Evolutionary conservation across 192 early-diverging fungal genomes (phyloP).

Genomic region (Entophlyctis luteolus): DNA sequence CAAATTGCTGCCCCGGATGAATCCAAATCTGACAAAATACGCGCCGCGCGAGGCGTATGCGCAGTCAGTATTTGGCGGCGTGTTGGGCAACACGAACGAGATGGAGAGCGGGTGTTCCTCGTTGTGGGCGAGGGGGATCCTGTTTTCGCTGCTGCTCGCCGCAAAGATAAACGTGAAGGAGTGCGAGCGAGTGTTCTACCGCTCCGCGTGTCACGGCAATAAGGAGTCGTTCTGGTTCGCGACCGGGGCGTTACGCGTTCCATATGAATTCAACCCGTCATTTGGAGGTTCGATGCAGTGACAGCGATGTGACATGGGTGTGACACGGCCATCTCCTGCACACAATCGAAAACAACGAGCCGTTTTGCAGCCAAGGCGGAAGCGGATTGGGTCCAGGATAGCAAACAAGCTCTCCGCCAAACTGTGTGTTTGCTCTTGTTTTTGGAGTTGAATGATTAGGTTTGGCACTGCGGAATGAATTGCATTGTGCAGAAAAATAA

Average conservation of each 20-base stretch:
- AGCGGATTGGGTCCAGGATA: too few relatives aligned
- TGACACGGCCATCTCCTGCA: conserved; percentile 31
- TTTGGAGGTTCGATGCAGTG: conserved; percentile 49
- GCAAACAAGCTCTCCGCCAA: too few relatives aligned
- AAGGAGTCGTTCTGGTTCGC: conserved; percentile 42
- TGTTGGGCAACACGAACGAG: neutral
- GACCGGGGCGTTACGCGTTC: conserved; percentile 57
- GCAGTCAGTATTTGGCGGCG: too few relatives aligned
- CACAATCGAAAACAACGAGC: conserved; percentile 20
- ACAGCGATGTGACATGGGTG: conserved; percentile 11
- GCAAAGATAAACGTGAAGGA: neutral
- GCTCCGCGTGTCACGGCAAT: neutral
- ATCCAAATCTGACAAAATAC: too few relatives aligned
- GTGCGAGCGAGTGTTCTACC: neutral
- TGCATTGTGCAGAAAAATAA: too few relatives aligned
- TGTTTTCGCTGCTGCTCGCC: neutral
- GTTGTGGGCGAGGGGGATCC: neutral
- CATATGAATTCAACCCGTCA: conserved; percentile 49
- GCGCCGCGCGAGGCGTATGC: too few relatives aligned
- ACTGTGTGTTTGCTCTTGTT: too few relatives aligned
- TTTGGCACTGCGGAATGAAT: too few relatives aligned
- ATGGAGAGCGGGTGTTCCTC: neutral
- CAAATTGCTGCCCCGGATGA: too few relatives aligned
- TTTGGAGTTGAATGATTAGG: too few relatives aligned
- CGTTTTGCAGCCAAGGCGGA: conserved; percentile 38